Evolutionary conservation across 257 asterid genomes (phyloP).

Genomic region (Prunella vulgaris): DNA sequence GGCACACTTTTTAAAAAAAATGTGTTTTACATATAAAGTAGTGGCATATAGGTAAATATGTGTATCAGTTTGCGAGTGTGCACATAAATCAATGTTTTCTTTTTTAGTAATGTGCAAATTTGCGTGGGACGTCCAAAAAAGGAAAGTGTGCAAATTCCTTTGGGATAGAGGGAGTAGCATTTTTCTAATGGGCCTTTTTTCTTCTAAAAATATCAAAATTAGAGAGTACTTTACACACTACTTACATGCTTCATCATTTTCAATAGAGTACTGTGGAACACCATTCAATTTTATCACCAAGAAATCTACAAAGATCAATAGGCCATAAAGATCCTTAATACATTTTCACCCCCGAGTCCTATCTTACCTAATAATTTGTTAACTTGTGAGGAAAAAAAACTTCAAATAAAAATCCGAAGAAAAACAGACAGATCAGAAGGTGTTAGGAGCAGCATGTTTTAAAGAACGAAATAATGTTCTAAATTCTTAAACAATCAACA

Average conservation of each 20-base stretch:
- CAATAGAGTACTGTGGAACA: neutral
- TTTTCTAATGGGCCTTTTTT: no score
- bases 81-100: no score
- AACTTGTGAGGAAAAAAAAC: neutral
- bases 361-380: neutral
- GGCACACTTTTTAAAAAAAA: no score
- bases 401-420: neutral
- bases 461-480: conserved; percentile 19
- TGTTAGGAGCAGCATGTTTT: neutral
- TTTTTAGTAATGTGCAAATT: no score
- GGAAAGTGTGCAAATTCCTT: no score
- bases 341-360: neutral
- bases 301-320: neutral
- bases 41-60: no score
- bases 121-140: no score
- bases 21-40: no score
- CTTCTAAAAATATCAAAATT: no score
- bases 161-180: no score
- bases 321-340: neutral
- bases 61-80: no score
- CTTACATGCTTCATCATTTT: neutral
- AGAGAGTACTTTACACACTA: no score
- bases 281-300: neutral
- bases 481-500: neutral
- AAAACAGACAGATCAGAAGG: neutral